phyloP scores from a whole-genome alignment of 2,329 filamentous ascomycete genomes.

The Didymella lethalis region DNA sequence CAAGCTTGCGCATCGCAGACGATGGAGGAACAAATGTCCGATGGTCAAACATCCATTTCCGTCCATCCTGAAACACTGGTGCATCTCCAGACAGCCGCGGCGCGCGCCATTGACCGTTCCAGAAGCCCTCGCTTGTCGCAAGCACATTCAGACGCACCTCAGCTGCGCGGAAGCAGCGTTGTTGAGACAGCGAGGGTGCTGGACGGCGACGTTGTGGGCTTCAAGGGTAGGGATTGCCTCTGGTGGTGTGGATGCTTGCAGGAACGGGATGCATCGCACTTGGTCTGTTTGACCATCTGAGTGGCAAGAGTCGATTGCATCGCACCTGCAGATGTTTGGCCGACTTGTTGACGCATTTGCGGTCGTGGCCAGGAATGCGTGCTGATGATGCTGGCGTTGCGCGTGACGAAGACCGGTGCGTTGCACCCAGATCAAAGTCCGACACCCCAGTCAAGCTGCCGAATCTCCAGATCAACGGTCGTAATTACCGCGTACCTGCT shows the following conservation, averaged over 20 bases:
- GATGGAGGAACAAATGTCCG: constrained; percentile 1
- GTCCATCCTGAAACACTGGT: constrained; percentile 21
- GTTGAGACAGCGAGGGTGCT: constrained; percentile 15
- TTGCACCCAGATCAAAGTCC: constrained; percentile 1
- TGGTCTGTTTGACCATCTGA: background rate
- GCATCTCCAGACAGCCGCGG: constrained; percentile 13
- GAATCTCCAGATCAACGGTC: constrained; percentile 2
- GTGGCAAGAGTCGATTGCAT: constrained; percentile 3
- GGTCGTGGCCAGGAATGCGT: constrained; percentile 21
- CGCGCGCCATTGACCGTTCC: constrained; percentile 13
- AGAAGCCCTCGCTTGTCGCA: constrained; percentile 18
- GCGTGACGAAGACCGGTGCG: constrained; percentile 10
- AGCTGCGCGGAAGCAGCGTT: constrained; percentile 11
- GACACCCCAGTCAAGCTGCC: constrained; percentile 3
- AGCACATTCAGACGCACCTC: constrained; percentile 9
- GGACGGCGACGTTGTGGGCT: constrained; percentile 18
- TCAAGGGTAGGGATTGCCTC: constrained; percentile 6
- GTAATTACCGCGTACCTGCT: constrained; percentile 15
- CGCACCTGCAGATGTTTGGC: background rate
- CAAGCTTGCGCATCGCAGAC: constrained; percentile 1
- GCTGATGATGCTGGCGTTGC: constrained; percentile 14
- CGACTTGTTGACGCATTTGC: constrained; percentile 4
- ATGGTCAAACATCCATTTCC: constrained; percentile 9
- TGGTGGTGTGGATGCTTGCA: background rate
- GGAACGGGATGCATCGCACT: constrained; percentile 1